Evolutionary conservation across 2,329 filamentous ascomycete species (phyloP), one percentile per base, ranked within the genome.

Genomic region (Periconia sp.): DNA sequence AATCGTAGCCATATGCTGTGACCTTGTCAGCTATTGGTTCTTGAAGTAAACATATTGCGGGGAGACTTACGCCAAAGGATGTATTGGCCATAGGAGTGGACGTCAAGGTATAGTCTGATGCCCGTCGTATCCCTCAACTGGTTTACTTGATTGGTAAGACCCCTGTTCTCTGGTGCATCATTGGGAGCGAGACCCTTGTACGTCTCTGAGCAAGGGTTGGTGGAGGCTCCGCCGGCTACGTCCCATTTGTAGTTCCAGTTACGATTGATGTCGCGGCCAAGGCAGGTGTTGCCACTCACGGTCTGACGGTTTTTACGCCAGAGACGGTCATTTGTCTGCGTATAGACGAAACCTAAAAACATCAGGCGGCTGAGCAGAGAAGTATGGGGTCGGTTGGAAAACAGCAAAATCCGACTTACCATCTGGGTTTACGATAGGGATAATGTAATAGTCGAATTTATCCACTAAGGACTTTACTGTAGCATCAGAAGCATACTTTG

Each of bases 21-120:
- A 4, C 48, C 79, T 73, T 48, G 42, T 36, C 15, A 48, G 81
- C 76, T 46, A 48, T 41, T 42, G 34, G 5, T 5, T 12, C 3
- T 9, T 21, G 4, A 26, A n/a, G 2, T n/a, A 22, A 17, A 24
- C 4, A n/a, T n/a, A 21, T 33, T 15, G 24, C 2, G 15, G 16
- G 11, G 5, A 10, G 4, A 42, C 57, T 50, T 52, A 61, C 52
- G 56, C 56, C 56, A 59, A 6, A 63, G 54, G 10, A 63, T 59
- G 40, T 60, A 57, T 36, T 60, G 55, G 21, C 51, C 52, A 62
- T 83, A 86, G 1, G 79, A 78, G 68, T 87, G 84, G 59, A 79
- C 80, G 66, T 87, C 84, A 25, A 87, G 78, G 59, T 79, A 87
- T 2, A 85, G 73, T 48, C 80, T 76, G 34, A 86, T 72, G 2